Evolutionary conservation across 192 early-diverging fungal species (phyloP), one percentile per base, ranked within the genome.

Genomic region (Coemansia umbellata): DNA sequence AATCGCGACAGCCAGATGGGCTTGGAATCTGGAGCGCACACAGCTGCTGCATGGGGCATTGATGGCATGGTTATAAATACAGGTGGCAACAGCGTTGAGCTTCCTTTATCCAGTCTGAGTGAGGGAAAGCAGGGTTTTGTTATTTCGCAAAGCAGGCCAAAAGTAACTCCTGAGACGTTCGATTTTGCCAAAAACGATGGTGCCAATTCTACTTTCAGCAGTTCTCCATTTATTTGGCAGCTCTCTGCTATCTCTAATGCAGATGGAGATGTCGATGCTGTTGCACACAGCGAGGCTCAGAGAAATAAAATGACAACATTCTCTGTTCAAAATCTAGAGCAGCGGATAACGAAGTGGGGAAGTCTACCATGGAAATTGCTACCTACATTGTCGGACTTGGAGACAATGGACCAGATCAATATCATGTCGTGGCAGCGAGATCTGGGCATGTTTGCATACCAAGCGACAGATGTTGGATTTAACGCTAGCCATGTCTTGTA

Each of bases 401-500:
- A 76, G 47, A 76, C 66, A 9, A 76, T 76, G 74, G 74, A 76
- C 35, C 53, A 76, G 28, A 69, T 76, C 62, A 76, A 76, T 50
- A 28, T 70, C 4, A 61, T 76, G 66, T 50, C 74, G 36, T 69
- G 74, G 66, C 61, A 72, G 66, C 47, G 63, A 7, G 63, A 73
- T 27, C 50, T 73, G 35, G 69, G 61, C 14, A 41, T 56, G 10
- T 80, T 84, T 22, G 54, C 79, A 8, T 78, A 70, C 33, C 74
- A 84, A 43, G 63, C 84, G 15, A 65, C 85, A 8, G 87, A 88
- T 40, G 52, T 84, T 22, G 64, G 74, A 1, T 85, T 72, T 53
- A 84, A 80, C 15, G 80, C 74, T 53, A 84, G 86, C 47, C 85
- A 90, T 53, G 64, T 74, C 1, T 37, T 90, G 22, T 88, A 90